Evolutionary conservation across 768 basidiomycete species (phyloP), one percentile per base, ranked within the genome.

Genomic region (Serendipita sp.): DNA sequence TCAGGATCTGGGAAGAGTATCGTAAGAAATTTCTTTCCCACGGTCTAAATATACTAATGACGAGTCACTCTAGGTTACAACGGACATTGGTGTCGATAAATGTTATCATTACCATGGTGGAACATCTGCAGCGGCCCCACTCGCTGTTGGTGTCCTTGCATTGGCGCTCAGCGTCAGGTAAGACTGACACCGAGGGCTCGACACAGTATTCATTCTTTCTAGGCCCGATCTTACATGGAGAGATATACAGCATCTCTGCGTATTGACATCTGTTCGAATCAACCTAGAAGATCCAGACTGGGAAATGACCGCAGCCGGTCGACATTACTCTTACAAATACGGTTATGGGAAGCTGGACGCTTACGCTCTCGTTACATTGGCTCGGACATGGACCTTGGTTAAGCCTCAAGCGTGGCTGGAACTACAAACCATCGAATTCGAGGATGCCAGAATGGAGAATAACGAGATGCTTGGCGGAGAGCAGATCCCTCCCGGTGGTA

Each of bases 391-490:
- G 77, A 55, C 73, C 44, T 69, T 75, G n/a, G 77, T 79, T 69
- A 79, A 79, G 63, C 77, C 78, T 2, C 78, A 79, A 68, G 74
- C 76, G 5, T 80, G 78, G 77, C 73, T 74, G 64, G 73, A 75
- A 40, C 72, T 76, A 6, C 73, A 74, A 3, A 68, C 72, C 10
- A 66, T 76, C 16, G 67, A 69, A 10, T 60, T 69, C 10, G 64
- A 62, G 43, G 65, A 66, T 31, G 64, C 58, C 44, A 60, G 23
- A 13, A 68, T 71, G 55, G 68, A 68, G n/a, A 36, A 43, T 33
- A 63, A 64, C 11, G 44, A 44, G 29, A 85, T 81, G 74, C 74
- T 75, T 1, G 87, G 86, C 40, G 90, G 91, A 3, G 74, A 80
- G 64, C 76, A 77, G 55, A 93, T 97, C 69, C 75, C 77, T 0